Base-by-base conservation (phyloP, 2,329 filamentous ascomycete genomes). In the Fusarium penzigii region DNA sequence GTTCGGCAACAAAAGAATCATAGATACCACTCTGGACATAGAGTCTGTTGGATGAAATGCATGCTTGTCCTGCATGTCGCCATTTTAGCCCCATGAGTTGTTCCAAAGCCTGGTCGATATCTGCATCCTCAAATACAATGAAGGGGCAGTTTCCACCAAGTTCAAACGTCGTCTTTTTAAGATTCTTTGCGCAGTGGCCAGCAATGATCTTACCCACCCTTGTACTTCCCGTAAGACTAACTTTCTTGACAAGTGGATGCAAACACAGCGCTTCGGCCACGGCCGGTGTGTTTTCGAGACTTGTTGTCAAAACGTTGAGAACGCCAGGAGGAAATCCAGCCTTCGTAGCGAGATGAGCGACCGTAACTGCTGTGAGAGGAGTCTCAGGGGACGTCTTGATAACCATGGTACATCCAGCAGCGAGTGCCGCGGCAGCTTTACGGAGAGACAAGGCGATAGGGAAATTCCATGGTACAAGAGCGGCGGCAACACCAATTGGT, bases 191-290 rank as follows among this genome's bases (percentile, higher is more conserved):
- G 5, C 84, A 84, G 2, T 78, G 76, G 3, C 76, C 70, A 1
- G 85, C 82, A 48, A 90, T 78, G 53, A 86, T 84, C 46, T 84
- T 81, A 4, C 89, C 89, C 0, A 91, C 83, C 0, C 75, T 72
- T 0, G 89, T 90, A 64, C 83, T 85, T 29, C 89, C 90, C 0
- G 89, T 93, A 64, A 93, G 93, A 55, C 86, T 88, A 53, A 93
- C 77, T 67, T 92, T 92, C 53, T 74, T 75, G 5, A 79, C 71
- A 1, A 69, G 51, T 0, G 72, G 72, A 49, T 79, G 76, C 34
- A 73, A 68, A 57, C 77, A 79, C 2, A 80, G 71, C 6, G 72
- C 72, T 63, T 78, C 77, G 12, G 74, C 75, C 3, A 80, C 67
- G 1, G 62, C 48, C 0, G 77, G 77, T 0, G 77, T 79, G 44